A percentile compares a stretch with the other conserved stretches of the same genome.
phyloP scores from a whole-genome alignment of 495 filamentous ascomycete genomes.

The Penicillium antarcticum region DNA sequence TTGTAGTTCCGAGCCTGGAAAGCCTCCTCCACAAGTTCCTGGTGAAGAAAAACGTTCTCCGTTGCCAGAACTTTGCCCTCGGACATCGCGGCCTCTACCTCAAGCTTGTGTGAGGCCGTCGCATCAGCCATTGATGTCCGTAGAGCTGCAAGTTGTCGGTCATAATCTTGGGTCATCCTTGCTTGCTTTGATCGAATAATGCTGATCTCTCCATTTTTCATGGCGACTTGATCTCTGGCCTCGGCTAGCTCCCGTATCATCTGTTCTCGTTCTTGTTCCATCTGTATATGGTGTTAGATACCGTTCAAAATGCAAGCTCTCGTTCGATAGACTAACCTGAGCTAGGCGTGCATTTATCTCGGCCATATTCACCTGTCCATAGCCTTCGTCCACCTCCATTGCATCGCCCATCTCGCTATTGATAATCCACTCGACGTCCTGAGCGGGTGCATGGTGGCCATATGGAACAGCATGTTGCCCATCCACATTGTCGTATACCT shows the following conservation, averaged over 20 bases:
- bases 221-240: slow-evolving; percentile 46
- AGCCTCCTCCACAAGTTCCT: slow-evolving; percentile 60
- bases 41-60: slow-evolving; percentile 61
- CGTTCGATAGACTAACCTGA: slow-evolving; percentile 18
- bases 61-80: slow-evolving; percentile 61
- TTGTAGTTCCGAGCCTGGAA: slow-evolving; percentile 47
- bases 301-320: slow-evolving; percentile 6
- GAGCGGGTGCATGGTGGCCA: slow-evolving; percentile 2
- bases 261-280: slow-evolving; percentile 50
- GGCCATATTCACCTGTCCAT: slow-evolving; percentile 14
- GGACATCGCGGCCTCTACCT: slow-evolving; percentile 53
- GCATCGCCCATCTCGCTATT: slow-evolving; percentile 12
- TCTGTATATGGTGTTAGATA: slow-evolving; percentile 37
- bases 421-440: slow-evolving; percentile 3
- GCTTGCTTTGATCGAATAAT: slow-evolving; percentile 64
- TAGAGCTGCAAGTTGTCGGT: slow-evolving; percentile 48
- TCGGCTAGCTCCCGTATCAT: slow-evolving; percentile 45
- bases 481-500: slow-evolving; percentile 46
- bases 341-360: slow-evolving; percentile 25
- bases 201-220: slow-evolving; percentile 63
- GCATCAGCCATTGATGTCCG: slow-evolving; percentile 55
- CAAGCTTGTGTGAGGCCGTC: slow-evolving; percentile 49
- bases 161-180: slow-evolving; percentile 53
- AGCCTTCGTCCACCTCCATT: slow-evolving; percentile 34
- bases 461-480: slow-evolving; percentile 25